phyloP scores from a whole-genome alignment of 2,329 filamentous ascomycete species.

The Penicillium sp. region DNA sequence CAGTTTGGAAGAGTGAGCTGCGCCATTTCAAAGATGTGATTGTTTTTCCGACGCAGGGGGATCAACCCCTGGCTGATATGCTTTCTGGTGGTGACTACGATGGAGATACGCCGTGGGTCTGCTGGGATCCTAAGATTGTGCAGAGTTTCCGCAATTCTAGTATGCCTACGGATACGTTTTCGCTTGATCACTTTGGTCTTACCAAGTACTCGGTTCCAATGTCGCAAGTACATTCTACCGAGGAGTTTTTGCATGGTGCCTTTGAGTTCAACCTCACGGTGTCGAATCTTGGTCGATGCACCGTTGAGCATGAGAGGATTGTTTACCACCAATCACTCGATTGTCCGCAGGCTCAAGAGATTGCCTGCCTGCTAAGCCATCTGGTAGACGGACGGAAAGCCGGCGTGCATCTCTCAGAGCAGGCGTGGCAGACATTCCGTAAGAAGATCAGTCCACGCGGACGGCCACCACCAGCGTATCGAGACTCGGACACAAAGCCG shows the following conservation, averaged over 20 bases:
- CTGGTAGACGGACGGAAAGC: conserved; percentile 52
- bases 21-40: conserved; percentile 61
- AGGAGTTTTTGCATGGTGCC: conserved; percentile 48
- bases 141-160: conserved; percentile 57
- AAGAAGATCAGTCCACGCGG: conserved; percentile 36
- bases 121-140: conserved; percentile 61
- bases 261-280: conserved; percentile 54
- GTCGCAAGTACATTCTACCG: conserved; percentile 41
- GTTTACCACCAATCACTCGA: conserved; percentile 57
- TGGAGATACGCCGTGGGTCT: conserved; percentile 64
- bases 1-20: conserved; percentile 56
- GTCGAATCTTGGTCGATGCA: conserved; percentile 57
- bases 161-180: conserved; percentile 42
- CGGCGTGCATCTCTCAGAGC: conserved; percentile 46
- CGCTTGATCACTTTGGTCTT: conserved; percentile 53
- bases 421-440: conserved; percentile 45
- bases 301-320: conserved; percentile 54
- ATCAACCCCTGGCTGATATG: conserved; percentile 59
- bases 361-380: conserved; percentile 49
- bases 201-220: conserved; percentile 49
- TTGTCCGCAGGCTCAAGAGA: conserved; percentile 38
- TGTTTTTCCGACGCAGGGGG: conserved; percentile 59
- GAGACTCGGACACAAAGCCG: conserved; percentile 26
- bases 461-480: conserved; percentile 45
- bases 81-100: conserved; percentile 69